phyloP scores from a whole-genome alignment of 768 basidiomycete species.

The Megacollybia marginata region DNA sequence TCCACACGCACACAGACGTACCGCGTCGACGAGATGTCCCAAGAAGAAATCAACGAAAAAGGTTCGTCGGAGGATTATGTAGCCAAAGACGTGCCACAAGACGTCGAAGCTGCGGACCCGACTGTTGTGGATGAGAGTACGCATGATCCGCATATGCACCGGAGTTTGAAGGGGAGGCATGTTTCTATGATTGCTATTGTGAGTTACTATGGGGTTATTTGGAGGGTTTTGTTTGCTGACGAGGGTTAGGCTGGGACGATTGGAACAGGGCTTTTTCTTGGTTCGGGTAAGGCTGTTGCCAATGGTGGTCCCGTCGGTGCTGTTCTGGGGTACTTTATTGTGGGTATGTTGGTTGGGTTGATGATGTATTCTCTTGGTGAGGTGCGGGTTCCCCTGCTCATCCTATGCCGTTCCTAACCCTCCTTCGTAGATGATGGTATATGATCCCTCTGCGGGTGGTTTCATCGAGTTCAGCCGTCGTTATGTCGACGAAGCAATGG shows the following conservation, averaged over 20 bases:
- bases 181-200: slow-evolving; percentile 5
- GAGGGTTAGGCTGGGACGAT: slow-evolving; percentile 1
- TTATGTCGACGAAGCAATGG: slow-evolving; percentile 43
- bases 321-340: slow-evolving; percentile 38
- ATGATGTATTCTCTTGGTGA: slow-evolving; percentile 31
- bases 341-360: slow-evolving; percentile 28
- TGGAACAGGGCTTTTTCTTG: slow-evolving; percentile 41
- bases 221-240: neutral
- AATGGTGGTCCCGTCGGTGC: slow-evolving; percentile 48
- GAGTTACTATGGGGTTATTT: neutral
- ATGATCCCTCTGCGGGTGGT: slow-evolving; percentile 52
- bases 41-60: slow-evolving; percentile 1
- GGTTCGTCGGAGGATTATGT: neutral
- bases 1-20: too few relatives aligned
- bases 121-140: neutral
- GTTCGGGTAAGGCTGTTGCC: slow-evolving; percentile 39
- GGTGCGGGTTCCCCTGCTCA: slow-evolving; percentile 14
- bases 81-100: too few relatives aligned
- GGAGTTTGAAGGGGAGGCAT: slow-evolving; percentile 4
- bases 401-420: neutral
- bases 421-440: slow-evolving; percentile 46
- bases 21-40: too few relatives aligned
- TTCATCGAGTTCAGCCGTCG: slow-evolving; percentile 42
- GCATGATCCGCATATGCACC: neutral
- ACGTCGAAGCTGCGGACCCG: neutral